A percentile compares a stretch with the other conserved stretches of the same genome.
phyloP scores from a whole-genome alignment of 495 filamentous ascomycete genomes.

The Aspergillus egyptiacus region DNA sequence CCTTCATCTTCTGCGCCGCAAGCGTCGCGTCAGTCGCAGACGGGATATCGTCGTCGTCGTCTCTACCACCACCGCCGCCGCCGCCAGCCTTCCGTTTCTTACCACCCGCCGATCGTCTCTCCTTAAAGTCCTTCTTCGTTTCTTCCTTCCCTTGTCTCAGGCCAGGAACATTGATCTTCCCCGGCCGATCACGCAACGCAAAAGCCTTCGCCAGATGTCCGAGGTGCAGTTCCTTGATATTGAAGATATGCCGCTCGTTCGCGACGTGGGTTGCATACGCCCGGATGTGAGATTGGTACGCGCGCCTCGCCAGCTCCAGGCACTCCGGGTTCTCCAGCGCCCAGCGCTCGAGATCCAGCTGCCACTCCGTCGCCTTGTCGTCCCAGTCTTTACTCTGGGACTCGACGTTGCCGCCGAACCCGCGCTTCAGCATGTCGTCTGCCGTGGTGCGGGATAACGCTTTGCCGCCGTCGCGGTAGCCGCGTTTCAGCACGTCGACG shows the following conservation, averaged over 20 bases:
- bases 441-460: slow-evolving; percentile 49
- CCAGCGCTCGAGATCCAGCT: slow-evolving; percentile 70
- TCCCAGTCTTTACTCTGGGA: slow-evolving; percentile 53
- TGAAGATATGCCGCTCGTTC: slow-evolving; percentile 75
- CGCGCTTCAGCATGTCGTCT: slow-evolving; percentile 57
- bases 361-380: slow-evolving; percentile 67
- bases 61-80: slow-evolving; percentile 13
- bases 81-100: slow-evolving; percentile 32
- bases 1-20: slow-evolving; percentile 67
- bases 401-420: slow-evolving; percentile 45
- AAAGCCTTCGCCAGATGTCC: slow-evolving; percentile 94
- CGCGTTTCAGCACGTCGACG: slow-evolving; percentile 60
- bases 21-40: slow-evolving; percentile 47
- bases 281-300: slow-evolving; percentile 84
- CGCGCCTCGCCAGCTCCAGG: slow-evolving; percentile 68
- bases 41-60: slow-evolving; percentile 35
- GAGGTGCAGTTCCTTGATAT: slow-evolving; percentile 81
- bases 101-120: slow-evolving; percentile 29
- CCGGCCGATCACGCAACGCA: slow-evolving; percentile 79
- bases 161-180: slow-evolving; percentile 72
- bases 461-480: slow-evolving; percentile 51
- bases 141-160: slow-evolving; percentile 41
- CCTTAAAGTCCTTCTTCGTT: slow-evolving; percentile 45
- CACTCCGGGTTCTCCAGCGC: slow-evolving; percentile 51
- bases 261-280: slow-evolving; percentile 92